phyloP scores from a whole-genome alignment of 1,284 basidiomycete species.

The Volvariella surrecta region DNA sequence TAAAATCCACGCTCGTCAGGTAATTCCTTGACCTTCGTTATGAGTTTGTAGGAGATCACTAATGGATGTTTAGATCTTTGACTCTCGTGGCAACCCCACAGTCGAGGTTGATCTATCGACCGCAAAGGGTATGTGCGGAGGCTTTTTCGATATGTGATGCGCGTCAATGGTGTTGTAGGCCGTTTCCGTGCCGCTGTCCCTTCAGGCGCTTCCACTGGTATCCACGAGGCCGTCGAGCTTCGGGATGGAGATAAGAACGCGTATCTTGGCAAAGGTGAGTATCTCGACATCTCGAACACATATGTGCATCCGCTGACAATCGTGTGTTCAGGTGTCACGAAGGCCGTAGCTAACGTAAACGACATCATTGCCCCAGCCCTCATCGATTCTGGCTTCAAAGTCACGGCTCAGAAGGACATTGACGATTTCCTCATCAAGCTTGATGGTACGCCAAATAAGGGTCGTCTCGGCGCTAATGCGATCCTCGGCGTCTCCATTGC shows the following conservation, averaged over 20 bases:
- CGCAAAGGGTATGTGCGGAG: conserved; percentile 51
- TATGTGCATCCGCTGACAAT: conserved; percentile 10
- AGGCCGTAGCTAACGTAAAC: conserved; percentile 97
- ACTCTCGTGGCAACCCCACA: conserved; percentile 94
- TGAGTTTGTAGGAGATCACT: conserved; percentile 5
- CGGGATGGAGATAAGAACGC: conserved; percentile 91
- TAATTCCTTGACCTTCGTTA: conserved; percentile 21
- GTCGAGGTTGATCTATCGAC: conserved; percentile 94
- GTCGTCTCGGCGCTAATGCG: conserved; percentile 98
- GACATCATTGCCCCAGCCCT: conserved; percentile 84
- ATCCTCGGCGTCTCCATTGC: conserved; percentile 99
- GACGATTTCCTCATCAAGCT: conserved; percentile 99
- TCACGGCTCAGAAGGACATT: conserved; percentile 93
- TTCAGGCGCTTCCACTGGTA: conserved; percentile 96
- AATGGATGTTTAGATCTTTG: conserved; percentile 69
- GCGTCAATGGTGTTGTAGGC: conserved; percentile 40
- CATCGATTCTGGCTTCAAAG: conserved; percentile 79
- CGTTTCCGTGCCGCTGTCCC: conserved; percentile 94
- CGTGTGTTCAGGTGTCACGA: conserved; percentile 61
- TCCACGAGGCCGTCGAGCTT: conserved; percentile 98
- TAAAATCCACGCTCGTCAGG: conserved; percentile 86
- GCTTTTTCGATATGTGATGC: conserved; percentile 9
- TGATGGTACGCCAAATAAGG: conserved; percentile 98
- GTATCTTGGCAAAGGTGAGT: conserved; percentile 92
- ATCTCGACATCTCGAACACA: conserved; percentile 4